A percentile compares a stretch with the other conserved stretches of the same genome.
Evolutionary conservation across 1,139 yeast genomes (phyloP).

Genomic region (Candida sanyaensis): DNA sequence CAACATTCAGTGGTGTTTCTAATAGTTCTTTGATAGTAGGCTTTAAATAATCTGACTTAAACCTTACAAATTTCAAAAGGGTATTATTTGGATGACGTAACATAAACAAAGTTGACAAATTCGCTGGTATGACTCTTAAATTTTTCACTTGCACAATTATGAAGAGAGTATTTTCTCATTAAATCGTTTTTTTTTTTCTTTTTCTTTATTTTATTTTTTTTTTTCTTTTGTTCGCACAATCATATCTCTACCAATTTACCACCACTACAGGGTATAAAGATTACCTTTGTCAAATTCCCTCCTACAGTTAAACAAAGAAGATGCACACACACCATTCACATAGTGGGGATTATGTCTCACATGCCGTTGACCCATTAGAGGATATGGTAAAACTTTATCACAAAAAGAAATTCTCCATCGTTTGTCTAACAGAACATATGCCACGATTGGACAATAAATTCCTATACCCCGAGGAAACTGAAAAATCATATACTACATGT

Average conservation of each 20-base stretch:
- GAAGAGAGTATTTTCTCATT: too few relatives aligned
- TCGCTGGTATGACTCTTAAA: too few relatives aligned
- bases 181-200: not conserved
- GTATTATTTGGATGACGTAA: not conserved
- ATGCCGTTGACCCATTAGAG: slow-evolving; percentile 80
- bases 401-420: slow-evolving; percentile 59
- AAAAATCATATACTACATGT: slow-evolving; percentile 42
- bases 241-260: not conserved
- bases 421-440: slow-evolving; percentile 93
- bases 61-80: not conserved
- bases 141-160: not conserved
- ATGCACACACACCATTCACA: slow-evolving; percentile 98
- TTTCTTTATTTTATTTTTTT: too few relatives aligned
- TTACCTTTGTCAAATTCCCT: too few relatives aligned
- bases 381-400: slow-evolving; percentile 61
- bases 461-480: slow-evolving; percentile 85
- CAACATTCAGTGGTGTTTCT: slow-evolving; percentile 28
- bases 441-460: slow-evolving; percentile 63
- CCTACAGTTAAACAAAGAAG: not conserved
- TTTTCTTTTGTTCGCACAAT: not conserved
- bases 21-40: slow-evolving; percentile 40
- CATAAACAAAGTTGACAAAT: not conserved
- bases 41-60: not conserved
- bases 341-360: slow-evolving; percentile 86
- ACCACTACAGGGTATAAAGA: too few relatives aligned